These are phyloP conservation scores for Aristolochia fimbriata DNA, from an alignment of 164 flowering plant genomes.

Conservation along the genomic window DNA sequence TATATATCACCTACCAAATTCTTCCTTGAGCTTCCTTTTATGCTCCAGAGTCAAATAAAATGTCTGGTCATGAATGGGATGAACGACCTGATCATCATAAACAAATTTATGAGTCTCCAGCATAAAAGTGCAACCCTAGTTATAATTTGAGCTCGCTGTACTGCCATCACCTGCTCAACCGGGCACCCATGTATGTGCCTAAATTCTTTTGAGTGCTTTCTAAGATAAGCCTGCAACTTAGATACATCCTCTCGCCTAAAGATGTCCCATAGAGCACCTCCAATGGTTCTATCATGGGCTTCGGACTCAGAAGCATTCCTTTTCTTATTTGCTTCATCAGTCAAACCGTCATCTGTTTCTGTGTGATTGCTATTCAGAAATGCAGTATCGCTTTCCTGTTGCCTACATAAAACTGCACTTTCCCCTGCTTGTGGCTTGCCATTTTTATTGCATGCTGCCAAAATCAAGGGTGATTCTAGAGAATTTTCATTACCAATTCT, in stretches of 20 bases:
- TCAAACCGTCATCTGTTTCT: constrained; percentile 34
- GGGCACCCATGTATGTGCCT: constrained; percentile 16
- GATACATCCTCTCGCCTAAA: constrained; percentile 28
- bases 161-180: constrained; percentile 15
- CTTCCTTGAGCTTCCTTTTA: constrained; percentile 69
- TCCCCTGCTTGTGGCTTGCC: constrained; percentile 4
- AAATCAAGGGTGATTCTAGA: too few species aligned
- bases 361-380: too few species aligned
- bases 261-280: constrained; percentile 36
- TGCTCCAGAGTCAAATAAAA: constrained; percentile 64
- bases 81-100: constrained; percentile 37
- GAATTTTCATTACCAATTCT: background rate
- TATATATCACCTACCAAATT: constrained; percentile 52
- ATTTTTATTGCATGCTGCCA: background rate
- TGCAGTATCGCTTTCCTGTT: too few species aligned
- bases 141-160: too few species aligned
- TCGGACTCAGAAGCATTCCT: background rate
- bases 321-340: background rate
- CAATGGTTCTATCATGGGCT: constrained; percentile 1
- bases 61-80: constrained; percentile 80
- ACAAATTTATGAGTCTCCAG: background rate
- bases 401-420: too few species aligned
- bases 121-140: background rate
- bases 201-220: constrained; percentile 22
- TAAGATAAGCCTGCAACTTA: constrained; percentile 23